These are phyloP conservation scores for Liriodendron chinense DNA, from an alignment of 164 flowering plant species.

Conservation along the genomic window DNA sequence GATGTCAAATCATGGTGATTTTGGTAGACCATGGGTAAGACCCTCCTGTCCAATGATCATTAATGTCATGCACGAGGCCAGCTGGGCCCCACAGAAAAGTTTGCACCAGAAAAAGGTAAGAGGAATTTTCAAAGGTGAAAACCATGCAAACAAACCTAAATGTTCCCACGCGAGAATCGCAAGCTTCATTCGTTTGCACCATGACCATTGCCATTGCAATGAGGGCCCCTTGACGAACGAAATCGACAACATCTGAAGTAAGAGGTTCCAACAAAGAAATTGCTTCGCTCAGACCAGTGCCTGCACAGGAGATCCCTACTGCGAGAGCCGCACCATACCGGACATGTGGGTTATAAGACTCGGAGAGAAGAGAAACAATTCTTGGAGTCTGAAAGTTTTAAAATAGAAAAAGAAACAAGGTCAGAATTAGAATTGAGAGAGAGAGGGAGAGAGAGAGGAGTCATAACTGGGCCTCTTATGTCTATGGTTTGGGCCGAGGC, in stretches of 20 bases:
- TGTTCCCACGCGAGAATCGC: slow-evolving; percentile 95
- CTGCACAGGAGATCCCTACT: slow-evolving; percentile 99
- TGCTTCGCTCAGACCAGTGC: slow-evolving; percentile 97
- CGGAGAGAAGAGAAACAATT: slow-evolving; percentile 89
- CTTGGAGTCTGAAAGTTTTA: slow-evolving; percentile 79
- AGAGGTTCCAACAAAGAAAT: slow-evolving; percentile 95
- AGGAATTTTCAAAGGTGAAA: neutral
- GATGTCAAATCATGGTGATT: too few species aligned
- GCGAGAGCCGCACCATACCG: slow-evolving; percentile 99
- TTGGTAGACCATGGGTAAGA: too few species aligned
- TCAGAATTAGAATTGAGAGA: neutral
- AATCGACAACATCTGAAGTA: slow-evolving; percentile 97
- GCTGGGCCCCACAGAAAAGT: too few species aligned
- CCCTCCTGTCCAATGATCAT: too few species aligned
- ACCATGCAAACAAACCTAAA: slow-evolving; percentile 51
- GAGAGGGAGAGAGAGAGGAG: too few species aligned
- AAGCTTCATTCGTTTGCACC: slow-evolving; percentile 93
- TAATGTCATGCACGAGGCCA: too few species aligned
- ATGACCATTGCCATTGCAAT: slow-evolving; percentile 99
- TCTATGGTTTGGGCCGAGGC: too few species aligned
- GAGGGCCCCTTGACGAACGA: slow-evolving; percentile 99
- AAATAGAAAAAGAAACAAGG: neutral
- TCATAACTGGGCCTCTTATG: too few species aligned
- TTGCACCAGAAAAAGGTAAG: too few species aligned
- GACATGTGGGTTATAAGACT: slow-evolving; percentile 99